phyloP scores from a whole-genome alignment of 768 basidiomycete species.

The Phanerodontia chrysosporium region DNA sequence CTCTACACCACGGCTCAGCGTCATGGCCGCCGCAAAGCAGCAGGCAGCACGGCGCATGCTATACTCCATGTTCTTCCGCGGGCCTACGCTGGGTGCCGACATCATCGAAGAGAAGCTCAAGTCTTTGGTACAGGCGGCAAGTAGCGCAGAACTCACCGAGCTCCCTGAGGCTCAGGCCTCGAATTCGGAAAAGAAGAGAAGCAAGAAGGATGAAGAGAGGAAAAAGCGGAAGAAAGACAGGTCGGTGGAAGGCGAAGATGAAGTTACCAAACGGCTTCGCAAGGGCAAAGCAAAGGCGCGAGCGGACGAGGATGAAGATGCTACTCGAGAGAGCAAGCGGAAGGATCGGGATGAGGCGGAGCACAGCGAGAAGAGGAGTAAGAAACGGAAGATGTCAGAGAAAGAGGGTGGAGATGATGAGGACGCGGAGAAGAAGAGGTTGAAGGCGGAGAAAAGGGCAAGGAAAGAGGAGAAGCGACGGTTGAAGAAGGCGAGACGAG shows the following conservation, averaged over 20 bases:
- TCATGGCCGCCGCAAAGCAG: slow-evolving; percentile 66
- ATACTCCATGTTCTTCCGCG: slow-evolving; percentile 80
- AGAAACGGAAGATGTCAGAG: slow-evolving; percentile 4
- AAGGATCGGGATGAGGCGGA: not conserved
- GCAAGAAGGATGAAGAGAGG: not conserved
- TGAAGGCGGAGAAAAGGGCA: slow-evolving; percentile 22
- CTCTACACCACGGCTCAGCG: slow-evolving; percentile 35
- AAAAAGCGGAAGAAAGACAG: slow-evolving; percentile 11
- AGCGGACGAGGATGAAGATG: not conserved
- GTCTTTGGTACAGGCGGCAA: not conserved
- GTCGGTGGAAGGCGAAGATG: not conserved
- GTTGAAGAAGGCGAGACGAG: not conserved
- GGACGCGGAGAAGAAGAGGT: slow-evolving; percentile 17
- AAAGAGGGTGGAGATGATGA: slow-evolving; percentile 1
- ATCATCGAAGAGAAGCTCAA: slow-evolving; percentile 14
- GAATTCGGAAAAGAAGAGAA: not conserved
- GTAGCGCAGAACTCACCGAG: too few species aligned
- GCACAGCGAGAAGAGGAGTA: slow-evolving; percentile 2
- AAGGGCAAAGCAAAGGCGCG: not conserved
- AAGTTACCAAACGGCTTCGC: not conserved
- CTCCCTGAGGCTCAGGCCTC: slow-evolving; percentile 1
- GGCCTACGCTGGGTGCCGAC: slow-evolving; percentile 60
- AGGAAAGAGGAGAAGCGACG: slow-evolving; percentile 20
- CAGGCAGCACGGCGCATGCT: slow-evolving; percentile 72
- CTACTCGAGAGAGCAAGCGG: not conserved